phyloP scores from a whole-genome alignment of 345 rosid genomes.

The Moringa oleifera region DNA sequence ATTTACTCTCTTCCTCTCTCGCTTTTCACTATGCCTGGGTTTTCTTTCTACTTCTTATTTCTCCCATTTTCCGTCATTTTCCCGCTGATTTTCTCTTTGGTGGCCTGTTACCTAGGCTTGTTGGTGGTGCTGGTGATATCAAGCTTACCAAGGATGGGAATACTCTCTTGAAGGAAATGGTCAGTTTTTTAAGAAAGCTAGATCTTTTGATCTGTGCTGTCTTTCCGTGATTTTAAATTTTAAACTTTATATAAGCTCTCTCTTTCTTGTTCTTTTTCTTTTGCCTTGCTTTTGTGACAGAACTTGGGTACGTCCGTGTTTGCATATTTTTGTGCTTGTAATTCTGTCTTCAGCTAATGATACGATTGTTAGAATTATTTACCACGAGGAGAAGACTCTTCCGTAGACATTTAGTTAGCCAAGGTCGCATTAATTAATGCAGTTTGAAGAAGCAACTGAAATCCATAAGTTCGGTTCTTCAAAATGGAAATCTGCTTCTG shows the following conservation, averaged over 20 bases:
- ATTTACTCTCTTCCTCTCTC: not conserved
- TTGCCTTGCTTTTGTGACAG: not conserved
- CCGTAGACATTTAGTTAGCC: not conserved
- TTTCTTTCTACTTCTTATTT: not conserved
- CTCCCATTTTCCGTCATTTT: not conserved
- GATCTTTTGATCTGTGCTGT: conserved; percentile 17
- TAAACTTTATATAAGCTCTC: not conserved
- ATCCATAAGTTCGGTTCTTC: too few relatives aligned
- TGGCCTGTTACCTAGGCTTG: conserved; percentile 52
- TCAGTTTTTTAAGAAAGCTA: conserved; percentile 15
- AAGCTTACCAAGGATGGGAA: conserved; percentile 98
- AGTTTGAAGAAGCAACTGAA: not conserved
- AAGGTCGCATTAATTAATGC: too few relatives aligned
- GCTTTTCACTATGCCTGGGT: not conserved
- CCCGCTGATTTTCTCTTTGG: not conserved
- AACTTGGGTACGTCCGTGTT: too few relatives aligned
- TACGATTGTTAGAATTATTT: too few relatives aligned
- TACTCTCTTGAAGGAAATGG: conserved; percentile 96
- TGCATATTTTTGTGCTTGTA: too few relatives aligned
- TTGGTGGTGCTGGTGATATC: conserved; percentile 97
- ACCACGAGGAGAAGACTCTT: not conserved
- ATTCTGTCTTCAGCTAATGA: too few relatives aligned
- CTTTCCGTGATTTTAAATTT: not conserved
- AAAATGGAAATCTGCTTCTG: too few relatives aligned
- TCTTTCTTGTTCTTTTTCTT: not conserved